Percentiles rank a stretch among this genome's conserved stretches.
Evolutionary conservation across 352 stramenopile species (phyloP).

Genomic region (Globisporangium cystogenes): DNA sequence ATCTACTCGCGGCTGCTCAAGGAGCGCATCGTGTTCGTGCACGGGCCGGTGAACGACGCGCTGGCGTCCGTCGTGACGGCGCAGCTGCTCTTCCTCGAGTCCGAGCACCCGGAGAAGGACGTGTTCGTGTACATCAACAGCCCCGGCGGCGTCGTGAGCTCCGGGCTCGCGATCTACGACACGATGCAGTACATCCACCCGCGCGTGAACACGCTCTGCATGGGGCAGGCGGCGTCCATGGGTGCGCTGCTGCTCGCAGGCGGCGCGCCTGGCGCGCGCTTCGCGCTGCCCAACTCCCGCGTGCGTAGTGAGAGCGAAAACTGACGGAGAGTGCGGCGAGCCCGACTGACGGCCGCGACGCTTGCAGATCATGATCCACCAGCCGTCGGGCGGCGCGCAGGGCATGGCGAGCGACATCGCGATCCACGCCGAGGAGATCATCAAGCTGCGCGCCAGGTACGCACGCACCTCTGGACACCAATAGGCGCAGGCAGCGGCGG

Average conservation of each 20-base stretch:
- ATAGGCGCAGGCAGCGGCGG: too few species aligned
- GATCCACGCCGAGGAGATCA: slow-evolving; percentile 98
- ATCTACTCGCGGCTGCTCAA: slow-evolving; percentile 98
- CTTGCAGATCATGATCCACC: slow-evolving; percentile 95
- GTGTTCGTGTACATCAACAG: slow-evolving; percentile 99
- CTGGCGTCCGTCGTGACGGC: slow-evolving; percentile 82
- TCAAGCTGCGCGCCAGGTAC: slow-evolving; percentile 83
- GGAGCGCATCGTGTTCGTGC: slow-evolving; percentile 97
- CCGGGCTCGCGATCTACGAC: slow-evolving; percentile 97
- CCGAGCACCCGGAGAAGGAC: slow-evolving; percentile 95
- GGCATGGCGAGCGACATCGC: slow-evolving; percentile 98
- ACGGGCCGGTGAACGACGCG: slow-evolving; percentile 90
- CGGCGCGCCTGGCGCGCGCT: slow-evolving; percentile 83
- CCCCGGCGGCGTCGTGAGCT: slow-evolving; percentile 95
- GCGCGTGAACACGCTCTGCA: slow-evolving; percentile 97
- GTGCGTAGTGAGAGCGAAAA: slow-evolving; percentile 35
- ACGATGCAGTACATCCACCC: slow-evolving; percentile 98
- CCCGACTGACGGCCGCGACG: too few species aligned
- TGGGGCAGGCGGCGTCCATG: slow-evolving; percentile 97
- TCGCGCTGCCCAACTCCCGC: slow-evolving; percentile 92
- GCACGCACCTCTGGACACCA: too few species aligned
- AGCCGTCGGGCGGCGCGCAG: slow-evolving; percentile 94
- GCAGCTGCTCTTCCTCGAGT: slow-evolving; percentile 94
- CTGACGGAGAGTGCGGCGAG: too few species aligned
- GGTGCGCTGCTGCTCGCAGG: slow-evolving; percentile 92